Base-by-base conservation (phyloP, 2,329 filamentous ascomycete genomes). In the Exophiala phaeomuriformis region DNA sequence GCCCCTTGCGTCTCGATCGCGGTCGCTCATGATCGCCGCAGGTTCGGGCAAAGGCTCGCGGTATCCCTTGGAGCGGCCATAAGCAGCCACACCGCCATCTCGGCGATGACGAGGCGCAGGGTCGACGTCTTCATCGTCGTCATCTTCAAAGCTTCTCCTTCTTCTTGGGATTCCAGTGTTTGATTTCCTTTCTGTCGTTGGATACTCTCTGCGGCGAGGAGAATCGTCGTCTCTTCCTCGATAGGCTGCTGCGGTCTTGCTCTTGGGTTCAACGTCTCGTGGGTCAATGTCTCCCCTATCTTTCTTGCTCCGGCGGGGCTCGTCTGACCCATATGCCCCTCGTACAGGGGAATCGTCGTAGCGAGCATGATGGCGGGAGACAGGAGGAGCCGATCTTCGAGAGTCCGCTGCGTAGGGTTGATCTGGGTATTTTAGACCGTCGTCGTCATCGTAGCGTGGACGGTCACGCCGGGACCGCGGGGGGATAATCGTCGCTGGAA, bases 41-140 rank as follows among this genome's bases (percentile, higher is more conserved):
- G 46, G 30, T 31, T 45, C 48, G 28, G 57, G 57, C 3, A 59
- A 19, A 33, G 54, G 54, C 12, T 52, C 51, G 33, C 57, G 54
- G 40, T 59, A 59, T 9, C 53, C 53, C 33, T 50, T 53, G 29
- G 57, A 57, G 2, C 57, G 57, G 28, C 57, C 57, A 30, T 57
- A 59, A 9, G 39, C 53, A 9, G 9, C 53, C 4, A 36, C 49
- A 19, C 43, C 47, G 28, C 44, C 53, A 29, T 39, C 40, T 10
- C 47, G 47, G 19, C 36, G 10, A n/a, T 47, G n/a, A 35, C 47
- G 50, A 9, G 49, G 30, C 5, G 31, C 39, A 49, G 49, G 37
- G 28, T 58, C 47, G 39, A 47, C 39, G 10, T 41, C 39, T 19
- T 19, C 19, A 29, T 60, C 55, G 30, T 58, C 51, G 27, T 52